Evolutionary conservation across 164 flowering plant genomes (phyloP).

Genomic region (Protea cynaroides): DNA sequence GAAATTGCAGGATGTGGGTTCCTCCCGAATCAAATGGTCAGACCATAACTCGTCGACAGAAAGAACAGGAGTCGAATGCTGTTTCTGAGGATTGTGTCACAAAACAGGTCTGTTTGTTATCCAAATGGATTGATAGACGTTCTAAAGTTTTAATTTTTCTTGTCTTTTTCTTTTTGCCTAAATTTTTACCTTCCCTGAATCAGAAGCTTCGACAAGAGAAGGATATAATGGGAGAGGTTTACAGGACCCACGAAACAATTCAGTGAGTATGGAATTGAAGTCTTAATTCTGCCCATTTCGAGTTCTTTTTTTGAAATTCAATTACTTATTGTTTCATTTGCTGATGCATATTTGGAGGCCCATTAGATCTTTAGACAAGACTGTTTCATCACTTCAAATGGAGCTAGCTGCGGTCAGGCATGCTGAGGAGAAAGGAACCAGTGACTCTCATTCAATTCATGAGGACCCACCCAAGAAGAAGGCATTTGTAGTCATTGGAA

Average conservation of each 20-base stretch:
- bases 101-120: slow-evolving; percentile 25
- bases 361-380: slow-evolving; percentile 67
- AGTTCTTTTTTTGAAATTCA: neutral
- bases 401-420: slow-evolving; percentile 61
- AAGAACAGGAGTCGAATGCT: slow-evolving; percentile 57
- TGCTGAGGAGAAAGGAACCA: slow-evolving; percentile 33
- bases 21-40: slow-evolving; percentile 43
- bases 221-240: slow-evolving; percentile 64
- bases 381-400: slow-evolving; percentile 75
- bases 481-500: slow-evolving; percentile 86
- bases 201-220: slow-evolving; percentile 35
- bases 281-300: neutral
- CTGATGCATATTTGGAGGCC: slow-evolving; percentile 9
- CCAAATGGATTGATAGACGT: neutral
- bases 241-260: slow-evolving; percentile 76
- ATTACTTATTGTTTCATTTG: slow-evolving; percentile 2
- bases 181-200: neutral
- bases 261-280: slow-evolving; percentile 46
- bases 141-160: neutral
- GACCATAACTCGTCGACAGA: slow-evolving; percentile 38
- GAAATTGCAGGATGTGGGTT: slow-evolving; percentile 36
- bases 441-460: slow-evolving; percentile 15
- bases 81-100: slow-evolving; percentile 48
- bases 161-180: neutral
- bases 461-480: slow-evolving; percentile 42